Evolutionary conservation across 106 monocot species (phyloP), one percentile per base, ranked within the genome.

Genomic region (Platanthera guangdongensis): DNA sequence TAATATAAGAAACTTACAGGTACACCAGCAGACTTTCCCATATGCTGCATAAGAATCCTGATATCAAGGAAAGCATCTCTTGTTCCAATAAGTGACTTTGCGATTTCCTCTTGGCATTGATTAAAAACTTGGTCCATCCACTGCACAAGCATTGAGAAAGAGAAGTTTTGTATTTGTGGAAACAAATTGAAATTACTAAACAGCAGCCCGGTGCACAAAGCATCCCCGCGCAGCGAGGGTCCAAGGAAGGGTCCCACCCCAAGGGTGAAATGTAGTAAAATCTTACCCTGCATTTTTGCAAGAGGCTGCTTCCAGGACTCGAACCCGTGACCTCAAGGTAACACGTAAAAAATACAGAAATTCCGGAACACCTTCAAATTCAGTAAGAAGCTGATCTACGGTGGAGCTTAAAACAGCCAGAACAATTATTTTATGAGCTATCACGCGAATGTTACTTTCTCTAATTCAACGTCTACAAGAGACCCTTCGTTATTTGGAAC

Each of bases 11-110:
- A 64, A 81, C 86, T 82, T 90, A 91, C 97, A 12, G 97, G 97
- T 70, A 94, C 87, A 69, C 94, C 84, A 73, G 94, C 93, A 68
- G 83, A 83, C 51, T 86, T 77, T 64, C 97, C 97, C 97, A 97
- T 94, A 57, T 86, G 83, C 55, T 82, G 84, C 94, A 97, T 86
- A 65, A 81, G 85, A 80, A 73, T 82, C 76, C 97, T 88, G 65
- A 97, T 97, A 70, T 94, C 84, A 74, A 92, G 68, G 75, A 94
- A 94, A 80, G 84, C 83, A 18, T 89, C 84, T 80, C 94, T 87
- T 78, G 91, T 85, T 57, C 75, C 86, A 21, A 91, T 45, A 63
- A 97, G 83, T 57, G 89, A 76, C 70, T 91, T 84, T 7, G 92
- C 82, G 54, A 97, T 77, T 53, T 77, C 80, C 69, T 83, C 79